Conservation (phyloP, 805 yeast genomes). For the Candida khao-thaluensis region DNA sequence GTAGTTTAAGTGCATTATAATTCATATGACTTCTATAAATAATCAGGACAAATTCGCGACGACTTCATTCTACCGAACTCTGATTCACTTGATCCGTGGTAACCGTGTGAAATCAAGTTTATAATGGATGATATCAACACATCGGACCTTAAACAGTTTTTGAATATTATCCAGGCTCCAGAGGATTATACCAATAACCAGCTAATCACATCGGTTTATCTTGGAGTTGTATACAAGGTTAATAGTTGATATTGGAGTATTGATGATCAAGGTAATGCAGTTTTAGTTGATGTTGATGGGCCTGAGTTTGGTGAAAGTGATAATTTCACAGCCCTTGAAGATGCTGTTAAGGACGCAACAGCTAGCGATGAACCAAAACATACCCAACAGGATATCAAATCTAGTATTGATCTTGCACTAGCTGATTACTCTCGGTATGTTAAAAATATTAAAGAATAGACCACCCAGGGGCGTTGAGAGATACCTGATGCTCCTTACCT, state of each 20-base stretch:
- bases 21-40: too few relatives aligned
- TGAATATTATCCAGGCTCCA: background rate
- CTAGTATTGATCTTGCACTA: too few relatives aligned
- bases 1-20: too few relatives aligned
- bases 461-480: too few relatives aligned
- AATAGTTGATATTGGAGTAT: background rate
- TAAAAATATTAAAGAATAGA: too few relatives aligned
- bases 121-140: too few relatives aligned
- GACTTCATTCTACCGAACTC: too few relatives aligned
- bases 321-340: background rate
- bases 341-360: slow-evolving; percentile 1
- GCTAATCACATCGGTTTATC: slow-evolving; percentile 3
- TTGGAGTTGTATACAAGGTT: background rate
- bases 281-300: background rate
- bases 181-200: slow-evolving; percentile 3
- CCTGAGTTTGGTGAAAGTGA: background rate
- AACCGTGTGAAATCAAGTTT: too few relatives aligned
- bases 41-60: too few relatives aligned
- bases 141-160: background rate
- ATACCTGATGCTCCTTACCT: too few relatives aligned
- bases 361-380: background rate
- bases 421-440: too few relatives aligned
- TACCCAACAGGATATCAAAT: background rate
- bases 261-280: slow-evolving; percentile 1
- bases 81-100: too few relatives aligned